A percentile compares a stretch with the other conserved stretches of the same genome.
Conservation (phyloP, 2,329 filamentous ascomycete genomes). For the Atkinsonella hypoxylon region DNA sequence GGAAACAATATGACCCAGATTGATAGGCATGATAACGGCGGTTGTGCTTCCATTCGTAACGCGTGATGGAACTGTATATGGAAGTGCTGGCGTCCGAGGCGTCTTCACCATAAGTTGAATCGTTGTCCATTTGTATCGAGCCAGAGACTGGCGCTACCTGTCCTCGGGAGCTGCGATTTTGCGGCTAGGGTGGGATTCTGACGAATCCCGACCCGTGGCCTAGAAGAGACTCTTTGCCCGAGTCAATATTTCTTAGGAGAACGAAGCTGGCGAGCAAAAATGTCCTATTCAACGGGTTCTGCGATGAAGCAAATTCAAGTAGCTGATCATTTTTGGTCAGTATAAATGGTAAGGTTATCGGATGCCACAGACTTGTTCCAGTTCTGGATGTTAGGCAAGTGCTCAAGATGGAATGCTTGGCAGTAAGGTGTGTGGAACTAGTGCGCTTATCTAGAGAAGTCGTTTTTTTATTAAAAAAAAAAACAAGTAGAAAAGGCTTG, state of each 20-base stretch:
- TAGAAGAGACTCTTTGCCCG: background rate
- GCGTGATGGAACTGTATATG: constrained; percentile 21
- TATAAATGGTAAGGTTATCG: too few species aligned
- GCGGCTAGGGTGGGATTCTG: background rate
- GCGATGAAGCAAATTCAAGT: too few species aligned
- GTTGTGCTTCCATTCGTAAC: constrained; percentile 27
- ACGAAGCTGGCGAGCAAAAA: too few species aligned
- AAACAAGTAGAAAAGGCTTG: too few species aligned
- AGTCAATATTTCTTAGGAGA: background rate
- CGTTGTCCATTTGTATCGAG: constrained; percentile 6
- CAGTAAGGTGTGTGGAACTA: too few species aligned
- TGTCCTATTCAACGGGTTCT: too few species aligned
- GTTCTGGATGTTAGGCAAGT: too few species aligned
- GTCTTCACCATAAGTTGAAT: constrained; percentile 8
- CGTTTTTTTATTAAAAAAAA: too few species aligned
- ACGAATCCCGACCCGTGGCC: background rate
- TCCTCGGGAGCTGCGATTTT: background rate
- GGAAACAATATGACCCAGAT: constrained; percentile 23
- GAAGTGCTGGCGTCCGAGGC: constrained; percentile 11
- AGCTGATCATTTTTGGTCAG: too few species aligned
- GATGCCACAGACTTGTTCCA: too few species aligned
- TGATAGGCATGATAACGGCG: constrained; percentile 29
- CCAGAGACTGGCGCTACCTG: background rate
- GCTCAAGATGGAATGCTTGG: too few species aligned
- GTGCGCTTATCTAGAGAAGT: too few species aligned